phyloP scores from a whole-genome alignment of 441 rosid species.

The Mallotus repandus region DNA sequence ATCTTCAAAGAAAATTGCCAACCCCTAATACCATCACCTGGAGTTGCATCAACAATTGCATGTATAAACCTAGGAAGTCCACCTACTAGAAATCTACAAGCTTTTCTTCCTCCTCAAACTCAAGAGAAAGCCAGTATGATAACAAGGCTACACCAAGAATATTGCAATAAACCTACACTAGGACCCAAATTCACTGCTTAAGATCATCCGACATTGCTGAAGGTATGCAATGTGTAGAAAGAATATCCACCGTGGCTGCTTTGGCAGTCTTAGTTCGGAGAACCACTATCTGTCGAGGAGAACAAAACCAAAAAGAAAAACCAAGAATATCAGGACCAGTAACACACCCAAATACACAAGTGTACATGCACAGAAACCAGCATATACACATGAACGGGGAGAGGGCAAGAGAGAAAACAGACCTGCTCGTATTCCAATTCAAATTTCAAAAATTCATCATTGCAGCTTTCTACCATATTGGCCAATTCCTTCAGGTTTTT shows the following conservation, averaged over 20 bases:
- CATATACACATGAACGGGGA: neutral
- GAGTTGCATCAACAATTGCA: conserved; percentile 8
- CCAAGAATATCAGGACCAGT: neutral
- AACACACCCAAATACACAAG: conserved; percentile 19
- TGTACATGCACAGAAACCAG: neutral
- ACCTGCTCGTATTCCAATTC: conserved; percentile 92
- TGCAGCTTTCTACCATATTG: conserved; percentile 75
- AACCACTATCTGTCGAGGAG: conserved; percentile 59
- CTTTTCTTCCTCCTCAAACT: neutral
- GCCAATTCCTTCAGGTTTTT: conserved; percentile 82
- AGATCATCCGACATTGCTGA: conserved; percentile 92
- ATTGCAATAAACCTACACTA: conserved; percentile 13
- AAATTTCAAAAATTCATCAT: conserved; percentile 77
- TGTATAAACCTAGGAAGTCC: neutral
- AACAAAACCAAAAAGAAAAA: neutral
- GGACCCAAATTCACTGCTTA: conserved; percentile 37
- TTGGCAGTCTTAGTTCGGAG: conserved; percentile 68
- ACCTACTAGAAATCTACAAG: conserved; percentile 6
- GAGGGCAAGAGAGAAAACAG: conserved; percentile 1
- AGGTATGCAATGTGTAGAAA: conserved; percentile 86
- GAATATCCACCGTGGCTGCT: conserved; percentile 76
- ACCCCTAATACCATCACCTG: neutral
- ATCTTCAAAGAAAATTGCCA: neutral
- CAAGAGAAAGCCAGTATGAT: neutral
- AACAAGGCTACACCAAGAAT: conserved; percentile 11